Conservation (phyloP, 2,329 filamentous ascomycete species). For the Trichoderma citrinoviride region DNA sequence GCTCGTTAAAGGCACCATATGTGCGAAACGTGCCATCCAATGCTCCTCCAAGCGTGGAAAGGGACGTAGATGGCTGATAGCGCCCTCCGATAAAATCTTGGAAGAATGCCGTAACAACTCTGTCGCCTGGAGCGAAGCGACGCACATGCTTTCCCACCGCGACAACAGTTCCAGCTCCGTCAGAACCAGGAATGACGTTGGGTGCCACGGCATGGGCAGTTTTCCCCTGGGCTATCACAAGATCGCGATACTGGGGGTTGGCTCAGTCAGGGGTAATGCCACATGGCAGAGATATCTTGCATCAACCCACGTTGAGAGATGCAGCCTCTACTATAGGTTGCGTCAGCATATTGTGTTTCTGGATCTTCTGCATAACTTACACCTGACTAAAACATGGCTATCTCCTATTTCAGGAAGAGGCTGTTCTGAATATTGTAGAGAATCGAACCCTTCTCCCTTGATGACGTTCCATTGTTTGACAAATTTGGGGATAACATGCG, state of each 20-base stretch:
- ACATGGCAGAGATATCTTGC: too few relatives aligned
- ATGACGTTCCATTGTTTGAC: neutral
- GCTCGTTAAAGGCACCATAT: constrained; percentile 1
- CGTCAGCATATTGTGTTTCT: neutral
- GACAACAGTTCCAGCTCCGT: constrained; percentile 4
- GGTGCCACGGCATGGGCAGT: neutral
- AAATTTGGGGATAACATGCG: neutral
- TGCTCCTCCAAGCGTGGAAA: neutral
- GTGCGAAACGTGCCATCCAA: constrained; percentile 3
- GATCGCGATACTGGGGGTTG: neutral
- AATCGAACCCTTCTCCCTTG: neutral
- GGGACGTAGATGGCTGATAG: neutral
- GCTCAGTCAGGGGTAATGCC: neutral
- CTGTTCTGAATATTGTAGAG: neutral
- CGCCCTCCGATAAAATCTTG: neutral
- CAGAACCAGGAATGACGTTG: neutral
- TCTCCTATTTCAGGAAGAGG: constrained; percentile 6
- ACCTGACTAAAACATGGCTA: neutral
- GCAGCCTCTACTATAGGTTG: neutral
- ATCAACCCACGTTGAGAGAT: neutral
- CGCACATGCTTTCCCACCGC: constrained; percentile 5
- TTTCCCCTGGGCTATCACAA: neutral
- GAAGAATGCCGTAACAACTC: constrained; percentile 3
- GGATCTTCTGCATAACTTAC: neutral
- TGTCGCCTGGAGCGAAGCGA: constrained; percentile 7